Percentiles rank a stretch among this genome's conserved stretches.
Conservation (phyloP, 2,329 filamentous ascomycete species). For the Cladosporium sphaerospermum region DNA sequence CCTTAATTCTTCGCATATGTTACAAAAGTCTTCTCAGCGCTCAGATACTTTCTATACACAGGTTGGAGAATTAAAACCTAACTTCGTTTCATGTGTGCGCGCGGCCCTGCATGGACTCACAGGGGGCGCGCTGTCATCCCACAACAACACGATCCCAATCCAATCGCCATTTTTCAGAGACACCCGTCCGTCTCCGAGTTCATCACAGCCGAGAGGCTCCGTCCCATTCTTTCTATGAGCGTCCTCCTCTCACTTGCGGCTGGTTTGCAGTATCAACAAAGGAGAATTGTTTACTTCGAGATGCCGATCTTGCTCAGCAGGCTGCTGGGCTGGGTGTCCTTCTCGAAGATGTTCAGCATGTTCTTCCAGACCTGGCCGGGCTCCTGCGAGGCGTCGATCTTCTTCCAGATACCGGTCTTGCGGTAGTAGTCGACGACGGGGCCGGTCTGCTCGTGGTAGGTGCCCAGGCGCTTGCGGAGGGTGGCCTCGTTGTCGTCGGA, state of each 20-base stretch:
- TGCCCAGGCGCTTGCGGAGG: slow-evolving; percentile 86
- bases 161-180: background rate
- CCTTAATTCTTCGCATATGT: background rate
- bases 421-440: slow-evolving; percentile 96
- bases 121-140: background rate
- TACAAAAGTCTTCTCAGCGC: slow-evolving; percentile 8
- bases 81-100: slow-evolving; percentile 8
- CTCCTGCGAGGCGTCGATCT: slow-evolving; percentile 91
- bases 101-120: background rate
- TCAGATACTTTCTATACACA: slow-evolving; percentile 10
- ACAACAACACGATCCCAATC: background rate
- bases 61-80: slow-evolving; percentile 2
- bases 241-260: background rate
- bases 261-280: background rate
- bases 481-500: slow-evolving; percentile 96
- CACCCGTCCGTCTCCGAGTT: background rate
- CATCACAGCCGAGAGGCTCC: too few relatives aligned
- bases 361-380: slow-evolving; percentile 94
- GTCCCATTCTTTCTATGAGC: background rate
- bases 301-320: slow-evolving; percentile 51
- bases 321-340: slow-evolving; percentile 34
- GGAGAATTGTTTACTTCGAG: slow-evolving; percentile 36
- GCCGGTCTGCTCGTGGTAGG: slow-evolving; percentile 89
- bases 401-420: slow-evolving; percentile 94
- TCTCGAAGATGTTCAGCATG: slow-evolving; percentile 73